phyloP scores from a whole-genome alignment of 2,329 filamentous ascomycete genomes.

The Thermoascus crustaceus region DNA sequence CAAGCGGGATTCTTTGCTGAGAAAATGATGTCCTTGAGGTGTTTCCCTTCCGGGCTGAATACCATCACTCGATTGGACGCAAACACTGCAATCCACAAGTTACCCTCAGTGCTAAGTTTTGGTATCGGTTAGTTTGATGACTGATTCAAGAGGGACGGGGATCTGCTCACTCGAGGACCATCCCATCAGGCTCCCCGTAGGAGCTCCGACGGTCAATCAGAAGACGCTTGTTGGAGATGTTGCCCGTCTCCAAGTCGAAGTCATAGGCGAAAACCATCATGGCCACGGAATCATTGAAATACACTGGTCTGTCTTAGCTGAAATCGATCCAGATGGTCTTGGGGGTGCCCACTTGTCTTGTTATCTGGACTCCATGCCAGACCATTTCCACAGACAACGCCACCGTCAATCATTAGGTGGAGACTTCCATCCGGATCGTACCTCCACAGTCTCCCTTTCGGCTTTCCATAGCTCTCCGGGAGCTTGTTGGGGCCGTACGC shows the following conservation, averaged over 20 bases:
- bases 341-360: constrained; percentile 20
- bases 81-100: constrained; percentile 32
- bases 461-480: constrained; percentile 20
- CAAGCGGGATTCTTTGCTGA: constrained; percentile 27
- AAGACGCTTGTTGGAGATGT: constrained; percentile 22
- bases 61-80: constrained; percentile 27
- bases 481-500: constrained; percentile 23
- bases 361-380: constrained; percentile 31
- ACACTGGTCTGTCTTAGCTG: constrained; percentile 16
- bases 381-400: constrained; percentile 30
- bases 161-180: constrained; percentile 29
- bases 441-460: constrained; percentile 17
- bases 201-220: constrained; percentile 19
- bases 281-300: constrained; percentile 27
- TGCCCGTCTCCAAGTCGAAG: constrained; percentile 25
- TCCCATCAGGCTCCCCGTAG: constrained; percentile 30
- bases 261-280: constrained; percentile 25
- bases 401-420: constrained; percentile 24
- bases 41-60: constrained; percentile 23
- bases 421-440: constrained; percentile 20
- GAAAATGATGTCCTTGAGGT: constrained; percentile 27
- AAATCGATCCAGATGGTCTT: not conserved
- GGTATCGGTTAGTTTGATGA: not conserved
- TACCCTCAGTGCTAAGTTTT: constrained; percentile 25
- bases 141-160: not conserved